These are phyloP conservation scores for Apiotrichum laibachii DNA, from an alignment of 1,284 basidiomycete species.

Conservation along the genomic window DNA sequence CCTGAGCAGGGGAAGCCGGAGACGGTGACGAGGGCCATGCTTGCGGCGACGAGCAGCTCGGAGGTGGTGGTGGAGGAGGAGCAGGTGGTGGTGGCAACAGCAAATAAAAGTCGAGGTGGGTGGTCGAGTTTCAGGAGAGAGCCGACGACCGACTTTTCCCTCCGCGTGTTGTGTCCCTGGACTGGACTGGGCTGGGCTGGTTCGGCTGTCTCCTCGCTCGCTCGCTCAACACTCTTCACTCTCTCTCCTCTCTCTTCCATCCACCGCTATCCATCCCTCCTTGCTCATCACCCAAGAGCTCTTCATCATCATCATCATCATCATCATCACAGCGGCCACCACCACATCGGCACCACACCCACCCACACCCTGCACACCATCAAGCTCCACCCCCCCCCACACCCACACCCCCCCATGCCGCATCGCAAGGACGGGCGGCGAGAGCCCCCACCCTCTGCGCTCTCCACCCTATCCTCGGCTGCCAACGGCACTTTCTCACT, in stretches of 20 bases:
- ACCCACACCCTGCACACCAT: background rate
- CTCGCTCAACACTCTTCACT: background rate
- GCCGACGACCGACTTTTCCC: no score
- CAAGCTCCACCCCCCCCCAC: background rate
- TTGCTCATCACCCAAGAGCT: no score
- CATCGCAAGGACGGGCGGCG: slow-evolving; percentile 3
- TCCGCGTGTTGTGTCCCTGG: no score
- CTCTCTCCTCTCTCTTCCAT: background rate
- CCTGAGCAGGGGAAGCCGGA: slow-evolving; percentile 88
- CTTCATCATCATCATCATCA: no score
- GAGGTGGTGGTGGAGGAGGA: background rate
- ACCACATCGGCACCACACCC: no score
- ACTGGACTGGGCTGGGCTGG: no score
- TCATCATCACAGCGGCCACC: no score
- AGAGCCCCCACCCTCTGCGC: background rate
- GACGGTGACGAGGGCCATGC: slow-evolving; percentile 90
- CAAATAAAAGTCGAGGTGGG: no score
- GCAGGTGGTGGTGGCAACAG: no score
- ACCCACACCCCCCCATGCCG: background rate
- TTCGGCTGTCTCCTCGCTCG: background rate
- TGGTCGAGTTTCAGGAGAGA: background rate
- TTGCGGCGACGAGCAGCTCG: background rate
- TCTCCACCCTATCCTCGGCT: slow-evolving; percentile 29
- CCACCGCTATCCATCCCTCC: no score
- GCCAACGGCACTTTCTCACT: slow-evolving; percentile 39